Evolutionary conservation across 2,329 filamentous ascomycete species (phyloP), one percentile per base, ranked within the genome.

Genomic region (Fusarium coicis): DNA sequence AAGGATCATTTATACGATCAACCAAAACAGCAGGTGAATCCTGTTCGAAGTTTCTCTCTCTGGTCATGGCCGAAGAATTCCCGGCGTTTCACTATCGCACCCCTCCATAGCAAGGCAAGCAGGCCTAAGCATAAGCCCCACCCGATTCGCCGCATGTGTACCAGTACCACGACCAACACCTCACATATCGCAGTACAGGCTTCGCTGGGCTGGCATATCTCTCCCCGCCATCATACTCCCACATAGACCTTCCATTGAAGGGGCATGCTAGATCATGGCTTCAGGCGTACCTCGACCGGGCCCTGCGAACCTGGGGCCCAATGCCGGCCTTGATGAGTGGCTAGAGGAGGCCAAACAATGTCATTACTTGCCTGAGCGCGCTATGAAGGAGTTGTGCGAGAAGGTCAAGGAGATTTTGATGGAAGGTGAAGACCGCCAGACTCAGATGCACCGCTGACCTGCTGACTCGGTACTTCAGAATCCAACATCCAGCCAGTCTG

Each of bases 351-450:
- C 96, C 49, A 98, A 97, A 84, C 93, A 96, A 83, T 98, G 96
- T 85, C 96, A 97, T 83, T 98, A 98, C 82, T 89, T 99, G 58
- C 96, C 96, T 55, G 96, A 99, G 84, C 86, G 92, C 71, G 94
- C 97, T 79, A 99, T 99, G 96, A 99, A 99, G 88, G 93, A 97
- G 83, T 89, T 99, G 54, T 99, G 96, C 83, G 96, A 99, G 86
- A 97, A 97, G 81, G 96, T 98, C 69, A 99, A 99, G 86, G 96
- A 98, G 84, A 97, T 94, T 75, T 88, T 99, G 79, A 99, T 99
- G 96, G 96, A 99, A 88, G 94, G 94, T 96, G 81, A 74, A 67
- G 49, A 59, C 49, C 43, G 37, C 60, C 62, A 53, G 26, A 44
- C 40, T 46, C 58, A 55, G 23, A 42, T 39, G 40, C 26, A 26